Conservation (phyloP, 1,284 basidiomycete genomes). For the Vanrija sp. region DNA sequence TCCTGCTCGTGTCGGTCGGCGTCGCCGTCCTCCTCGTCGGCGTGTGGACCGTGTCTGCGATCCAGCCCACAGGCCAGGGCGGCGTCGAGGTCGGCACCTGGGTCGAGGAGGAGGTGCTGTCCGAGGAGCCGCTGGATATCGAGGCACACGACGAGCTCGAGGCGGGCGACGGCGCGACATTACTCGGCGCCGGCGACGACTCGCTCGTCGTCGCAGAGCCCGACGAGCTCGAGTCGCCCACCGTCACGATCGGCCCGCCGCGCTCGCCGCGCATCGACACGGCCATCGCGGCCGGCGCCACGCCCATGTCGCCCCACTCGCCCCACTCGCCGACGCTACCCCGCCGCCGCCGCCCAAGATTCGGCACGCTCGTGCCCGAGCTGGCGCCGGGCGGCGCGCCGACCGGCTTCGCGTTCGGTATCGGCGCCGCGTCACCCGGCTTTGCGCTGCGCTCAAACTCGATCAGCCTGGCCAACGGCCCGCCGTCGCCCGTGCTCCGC, state of each 20-base stretch:
- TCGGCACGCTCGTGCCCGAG: constrained; percentile 48
- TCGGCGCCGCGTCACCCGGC: constrained; percentile 49
- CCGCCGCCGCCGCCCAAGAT: constrained; percentile 24
- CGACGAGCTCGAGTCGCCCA: background rate
- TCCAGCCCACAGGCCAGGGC: constrained; percentile 42
- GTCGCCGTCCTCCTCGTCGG: constrained; percentile 76
- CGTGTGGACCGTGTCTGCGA: constrained; percentile 74
- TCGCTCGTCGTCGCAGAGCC: constrained; percentile 8
- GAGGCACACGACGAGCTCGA: constrained; percentile 23
- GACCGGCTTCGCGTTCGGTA: constrained; percentile 48
- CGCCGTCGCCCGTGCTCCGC: background rate
- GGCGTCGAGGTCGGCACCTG: constrained; percentile 49
- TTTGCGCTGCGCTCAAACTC: constrained; percentile 42
- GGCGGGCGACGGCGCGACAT: constrained; percentile 19
- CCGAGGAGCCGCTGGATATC: constrained; percentile 17
- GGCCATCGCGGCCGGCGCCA: background rate
- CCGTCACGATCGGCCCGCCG: background rate
- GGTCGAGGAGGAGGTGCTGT: constrained; percentile 32
- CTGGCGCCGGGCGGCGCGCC: constrained; percentile 26
- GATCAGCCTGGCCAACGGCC: constrained; percentile 11
- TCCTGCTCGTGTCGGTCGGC: constrained; percentile 71
- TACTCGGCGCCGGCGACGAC: constrained; percentile 15
- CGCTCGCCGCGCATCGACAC: constrained; percentile 5
- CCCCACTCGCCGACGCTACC: constrained; percentile 18
- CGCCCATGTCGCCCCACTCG: constrained; percentile 9